A percentile compares a stretch with the other conserved stretches of the same genome.
Conservation (phyloP, 2,329 filamentous ascomycete species). For the Aulographum hederae region DNA sequence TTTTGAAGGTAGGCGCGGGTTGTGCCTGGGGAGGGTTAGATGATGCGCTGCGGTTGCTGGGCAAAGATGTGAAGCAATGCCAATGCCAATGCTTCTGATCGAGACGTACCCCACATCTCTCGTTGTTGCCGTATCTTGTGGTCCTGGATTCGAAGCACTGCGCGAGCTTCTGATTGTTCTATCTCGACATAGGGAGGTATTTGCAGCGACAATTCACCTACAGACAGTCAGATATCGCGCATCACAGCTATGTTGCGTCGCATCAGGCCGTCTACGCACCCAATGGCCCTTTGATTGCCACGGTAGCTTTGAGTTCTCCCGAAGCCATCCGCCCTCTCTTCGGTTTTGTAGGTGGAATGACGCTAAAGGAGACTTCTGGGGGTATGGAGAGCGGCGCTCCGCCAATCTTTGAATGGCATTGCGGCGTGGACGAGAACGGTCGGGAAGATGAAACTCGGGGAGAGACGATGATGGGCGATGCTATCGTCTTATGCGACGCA, state of each 20-base stretch:
- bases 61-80: conserved; percentile 8
- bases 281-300: conserved; percentile 65
- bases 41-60: conserved; percentile 2
- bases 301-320: conserved; percentile 28
- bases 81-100: too few relatives aligned
- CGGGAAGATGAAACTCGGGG: conserved; percentile 23
- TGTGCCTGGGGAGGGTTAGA: conserved; percentile 51
- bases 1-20: conserved; percentile 79
- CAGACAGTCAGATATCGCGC: background rate
- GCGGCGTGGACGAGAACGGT: conserved; percentile 54
- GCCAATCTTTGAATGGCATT: conserved; percentile 66
- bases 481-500: conserved; percentile 8
- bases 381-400: conserved; percentile 34
- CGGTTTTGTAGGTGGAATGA: conserved; percentile 49
- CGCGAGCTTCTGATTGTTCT: conserved; percentile 47
- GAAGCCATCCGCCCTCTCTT: conserved; percentile 33
- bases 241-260: background rate
- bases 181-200: conserved; percentile 67
- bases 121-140: conserved; percentile 53
- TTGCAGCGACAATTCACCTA: conserved; percentile 56
- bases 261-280: conserved; percentile 32
- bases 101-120: conserved; percentile 78
- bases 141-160: conserved; percentile 53
- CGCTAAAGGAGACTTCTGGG: conserved; percentile 46
- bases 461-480: conserved; percentile 7